Percentiles rank a stretch among this genome's conserved stretches.
These are phyloP conservation scores for Coemansia javaensis DNA, from an alignment of 192 early-diverging fungal species.

Conservation along the genomic window DNA sequence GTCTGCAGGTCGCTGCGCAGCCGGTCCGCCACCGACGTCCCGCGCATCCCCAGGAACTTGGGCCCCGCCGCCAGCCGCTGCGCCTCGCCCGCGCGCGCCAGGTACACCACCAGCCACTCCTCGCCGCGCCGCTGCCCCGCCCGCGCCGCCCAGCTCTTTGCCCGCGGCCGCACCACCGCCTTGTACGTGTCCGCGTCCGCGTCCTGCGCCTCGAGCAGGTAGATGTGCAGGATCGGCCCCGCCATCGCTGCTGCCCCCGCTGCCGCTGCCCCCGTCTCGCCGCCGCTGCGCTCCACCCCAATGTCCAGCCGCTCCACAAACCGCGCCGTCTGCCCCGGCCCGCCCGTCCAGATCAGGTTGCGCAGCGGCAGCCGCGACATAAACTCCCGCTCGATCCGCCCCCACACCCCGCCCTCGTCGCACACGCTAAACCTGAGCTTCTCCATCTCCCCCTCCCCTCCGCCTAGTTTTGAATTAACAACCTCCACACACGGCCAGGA, in stretches of 20 bases:
- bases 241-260: constrained; percentile 18
- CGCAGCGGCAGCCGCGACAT: constrained; percentile 67
- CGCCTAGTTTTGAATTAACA: no score
- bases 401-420: constrained; percentile 53
- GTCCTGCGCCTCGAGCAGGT: constrained; percentile 16
- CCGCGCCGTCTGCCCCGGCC: constrained; percentile 57
- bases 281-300: neutral
- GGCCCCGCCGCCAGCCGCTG: constrained; percentile 37
- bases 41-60: constrained; percentile 57
- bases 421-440: constrained; percentile 14
- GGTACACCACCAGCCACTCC: constrained; percentile 84
- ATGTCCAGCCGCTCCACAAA: constrained; percentile 55
- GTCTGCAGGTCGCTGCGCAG: constrained; percentile 81
- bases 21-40: constrained; percentile 75
- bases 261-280: constrained; percentile 19
- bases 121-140: constrained; percentile 48
- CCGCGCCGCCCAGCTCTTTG: constrained; percentile 28
- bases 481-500: no score
- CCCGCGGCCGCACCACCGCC: constrained; percentile 30
- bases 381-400: constrained; percentile 61
- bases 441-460: no score
- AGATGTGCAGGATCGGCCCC: constrained; percentile 27
- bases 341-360: constrained; percentile 74
- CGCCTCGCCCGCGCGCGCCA: constrained; percentile 54
- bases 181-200: constrained; percentile 42